phyloP scores from a whole-genome alignment of 495 filamentous ascomycete genomes.

The Alectoria sarmentosa region DNA sequence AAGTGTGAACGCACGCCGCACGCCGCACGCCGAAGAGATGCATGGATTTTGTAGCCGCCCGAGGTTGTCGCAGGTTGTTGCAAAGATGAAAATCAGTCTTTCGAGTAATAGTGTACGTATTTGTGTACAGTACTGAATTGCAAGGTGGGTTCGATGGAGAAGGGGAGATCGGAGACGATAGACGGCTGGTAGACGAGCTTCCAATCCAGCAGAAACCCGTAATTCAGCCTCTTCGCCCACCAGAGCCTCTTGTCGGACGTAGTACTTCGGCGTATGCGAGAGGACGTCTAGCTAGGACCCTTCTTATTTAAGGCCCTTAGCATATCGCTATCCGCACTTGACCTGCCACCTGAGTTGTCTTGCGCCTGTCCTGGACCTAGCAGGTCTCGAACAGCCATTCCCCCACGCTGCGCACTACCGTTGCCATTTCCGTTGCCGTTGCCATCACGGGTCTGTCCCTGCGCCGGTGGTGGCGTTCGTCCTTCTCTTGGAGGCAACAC shows the following conservation, averaged over 20 bases:
- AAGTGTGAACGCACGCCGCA: not conserved
- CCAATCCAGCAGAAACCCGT: constrained; percentile 11
- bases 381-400: constrained; percentile 49
- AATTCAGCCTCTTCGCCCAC: not conserved
- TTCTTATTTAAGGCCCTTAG: constrained; percentile 46
- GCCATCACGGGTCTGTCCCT: constrained; percentile 32
- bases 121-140: not conserved
- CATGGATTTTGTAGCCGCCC: constrained; percentile 18
- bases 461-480: constrained; percentile 38
- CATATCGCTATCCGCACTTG: constrained; percentile 51
- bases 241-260: not conserved
- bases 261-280: not conserved
- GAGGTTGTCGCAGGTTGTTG: constrained; percentile 9
- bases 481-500: constrained; percentile 28
- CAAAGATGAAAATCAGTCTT: not conserved
- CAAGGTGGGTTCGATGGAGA: not conserved
- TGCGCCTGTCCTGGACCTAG: constrained; percentile 38
- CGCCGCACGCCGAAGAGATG: constrained; percentile 14
- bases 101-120: constrained; percentile 10
- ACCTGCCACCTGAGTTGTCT: constrained; percentile 39
- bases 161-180: not conserved
- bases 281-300: constrained; percentile 16
- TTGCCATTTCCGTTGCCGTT: constrained; percentile 25
- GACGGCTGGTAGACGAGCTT: not conserved
- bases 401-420: constrained; percentile 34